Percentiles rank a stretch among this genome's conserved stretches.
Conservation (phyloP, 768 basidiomycete species). For the Termitomyces bulborhizus region DNA sequence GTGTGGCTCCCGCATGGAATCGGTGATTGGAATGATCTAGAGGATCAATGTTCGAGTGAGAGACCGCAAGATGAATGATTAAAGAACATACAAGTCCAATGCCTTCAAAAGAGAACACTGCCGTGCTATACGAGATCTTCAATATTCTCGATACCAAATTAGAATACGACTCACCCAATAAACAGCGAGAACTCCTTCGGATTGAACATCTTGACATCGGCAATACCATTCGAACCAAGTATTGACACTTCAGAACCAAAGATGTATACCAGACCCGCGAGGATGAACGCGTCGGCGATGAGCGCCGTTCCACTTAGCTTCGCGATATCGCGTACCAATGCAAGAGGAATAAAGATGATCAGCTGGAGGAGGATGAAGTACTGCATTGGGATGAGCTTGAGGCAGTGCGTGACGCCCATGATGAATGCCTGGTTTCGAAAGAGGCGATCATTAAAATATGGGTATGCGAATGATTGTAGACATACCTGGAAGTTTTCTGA, state of each 20-base stretch:
- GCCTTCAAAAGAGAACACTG: conserved; percentile 97
- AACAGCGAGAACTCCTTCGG: conserved; percentile 83
- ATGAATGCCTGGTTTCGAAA: conserved; percentile 63
- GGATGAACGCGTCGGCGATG: conserved; percentile 91
- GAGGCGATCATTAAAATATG: background rate
- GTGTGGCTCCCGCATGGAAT: conserved; percentile 92
- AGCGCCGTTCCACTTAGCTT: conserved; percentile 91
- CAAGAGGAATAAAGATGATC: conserved; percentile 83
- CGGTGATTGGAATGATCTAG: conserved; percentile 90
- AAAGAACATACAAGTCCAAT: conserved; percentile 70
- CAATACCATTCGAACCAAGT: conserved; percentile 63
- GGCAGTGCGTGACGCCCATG: conserved; percentile 72
- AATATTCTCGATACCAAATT: background rate
- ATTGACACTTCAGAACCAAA: conserved; percentile 78
- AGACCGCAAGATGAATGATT: background rate
- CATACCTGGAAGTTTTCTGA: conserved; percentile 74
- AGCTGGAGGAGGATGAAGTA: conserved; percentile 84
- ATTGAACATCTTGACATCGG: conserved; percentile 84
- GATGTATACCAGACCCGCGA: conserved; percentile 82
- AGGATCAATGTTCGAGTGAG: background rate
- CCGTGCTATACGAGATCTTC: conserved; percentile 52
- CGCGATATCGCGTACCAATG: conserved; percentile 88
- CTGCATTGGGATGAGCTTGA: conserved; percentile 56
- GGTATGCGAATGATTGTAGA: background rate
- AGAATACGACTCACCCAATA: conserved; percentile 60